phyloP scores from a whole-genome alignment of 768 basidiomycete genomes.

The Tylopilus subfusipes region DNA sequence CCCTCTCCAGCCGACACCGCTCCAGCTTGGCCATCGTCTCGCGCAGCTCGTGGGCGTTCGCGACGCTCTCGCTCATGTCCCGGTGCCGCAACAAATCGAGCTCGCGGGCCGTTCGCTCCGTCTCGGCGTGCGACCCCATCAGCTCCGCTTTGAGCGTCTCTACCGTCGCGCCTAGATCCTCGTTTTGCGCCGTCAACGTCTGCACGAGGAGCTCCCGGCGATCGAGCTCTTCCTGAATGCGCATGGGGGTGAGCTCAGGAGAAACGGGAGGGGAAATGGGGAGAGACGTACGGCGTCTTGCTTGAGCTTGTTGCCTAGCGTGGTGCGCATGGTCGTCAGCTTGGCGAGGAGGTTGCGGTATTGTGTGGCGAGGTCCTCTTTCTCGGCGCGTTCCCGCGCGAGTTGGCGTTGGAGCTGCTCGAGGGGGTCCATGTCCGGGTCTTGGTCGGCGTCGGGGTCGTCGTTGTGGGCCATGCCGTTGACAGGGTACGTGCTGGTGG shows the following conservation, averaged over 20 bases:
- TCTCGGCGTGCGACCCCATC: slow-evolving; percentile 69
- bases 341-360: slow-evolving; percentile 85
- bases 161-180: slow-evolving; percentile 65
- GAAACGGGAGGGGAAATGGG: not conserved
- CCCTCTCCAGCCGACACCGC: slow-evolving; percentile 75
- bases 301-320: slow-evolving; percentile 89
- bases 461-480: slow-evolving; percentile 36
- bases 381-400: slow-evolving; percentile 73
- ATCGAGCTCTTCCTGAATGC: slow-evolving; percentile 91
- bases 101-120: slow-evolving; percentile 64
- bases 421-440: slow-evolving; percentile 46
- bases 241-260: not conserved
- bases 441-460: slow-evolving; percentile 42
- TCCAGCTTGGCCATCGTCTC: slow-evolving; percentile 87
- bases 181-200: slow-evolving; percentile 72
- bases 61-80: slow-evolving; percentile 61
- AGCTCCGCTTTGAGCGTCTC: slow-evolving; percentile 82
- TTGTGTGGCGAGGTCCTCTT: slow-evolving; percentile 80
- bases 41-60: slow-evolving; percentile 76
- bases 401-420: slow-evolving; percentile 71
- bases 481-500: slow-evolving; percentile 20
- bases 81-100: slow-evolving; percentile 64
- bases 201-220: slow-evolving; percentile 82
- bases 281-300: slow-evolving; percentile 83
- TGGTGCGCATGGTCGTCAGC: slow-evolving; percentile 89